Base-by-base conservation (phyloP, 2,329 filamentous ascomycete species). In the Cryphonectria nitschkei region DNA sequence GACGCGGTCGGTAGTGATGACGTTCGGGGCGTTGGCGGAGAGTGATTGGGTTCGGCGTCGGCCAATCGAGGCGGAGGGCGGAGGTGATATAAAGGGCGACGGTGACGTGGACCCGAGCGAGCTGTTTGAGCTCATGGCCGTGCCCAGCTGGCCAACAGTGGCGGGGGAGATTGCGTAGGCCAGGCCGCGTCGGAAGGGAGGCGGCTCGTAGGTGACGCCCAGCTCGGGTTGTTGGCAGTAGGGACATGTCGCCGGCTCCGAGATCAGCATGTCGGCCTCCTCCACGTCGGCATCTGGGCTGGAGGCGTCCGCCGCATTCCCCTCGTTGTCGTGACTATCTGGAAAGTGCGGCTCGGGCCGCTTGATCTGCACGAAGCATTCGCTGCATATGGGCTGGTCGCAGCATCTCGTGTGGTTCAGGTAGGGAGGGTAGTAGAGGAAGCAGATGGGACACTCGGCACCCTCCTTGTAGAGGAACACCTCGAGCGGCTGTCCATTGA, bases 311-410 rank as follows among this genome's bases (percentile, higher is more conserved):
- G 77, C 75, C 41, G 77, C 75, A 41, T 74, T 71, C 14, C 77
- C 76, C 52, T 77, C 76, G 65, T 87, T 83, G n/a, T 85, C 86
- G 71, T 87, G 84, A 77, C 96, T 93, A 79, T 97, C 93, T 1
- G 94, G 93, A 54, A 94, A 89, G 79, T 98, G 93, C 13, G 94
- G 95, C 74, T 99, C 95, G 4, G 94, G 91, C 58, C 96, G 89
- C 80, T 98, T 98, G 79, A 99, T 99, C 80, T 99, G 96, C 4
- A 99, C 96, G 77, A 99, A 99, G 80, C 96, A 99, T 82, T 99
- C 96, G 58, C 95, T 98, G 82, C 96, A 99, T 73, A 99, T 98
- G 7, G 93, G 87, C 79, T 99, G 96, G 76, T 97, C 94, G 80
- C 96, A 99, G 79, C 96, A 99, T 75, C 96, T 87, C 0, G 96